A percentile compares a stretch with the other conserved stretches of the same genome.
Conservation (phyloP, 371 early-diverging fungal species). For the Cokeromyces recurvatus region DNA sequence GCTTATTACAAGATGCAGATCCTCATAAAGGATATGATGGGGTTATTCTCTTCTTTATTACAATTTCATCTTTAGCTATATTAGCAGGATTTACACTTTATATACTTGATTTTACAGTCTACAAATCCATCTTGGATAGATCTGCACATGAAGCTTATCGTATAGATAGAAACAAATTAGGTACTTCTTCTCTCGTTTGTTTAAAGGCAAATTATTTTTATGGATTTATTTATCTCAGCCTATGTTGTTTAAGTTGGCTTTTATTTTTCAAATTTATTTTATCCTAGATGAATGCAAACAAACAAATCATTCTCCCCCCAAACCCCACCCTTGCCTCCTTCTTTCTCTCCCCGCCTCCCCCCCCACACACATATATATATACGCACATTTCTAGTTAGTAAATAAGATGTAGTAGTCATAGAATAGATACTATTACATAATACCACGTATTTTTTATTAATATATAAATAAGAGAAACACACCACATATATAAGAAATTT, state of each 20-base stretch:
- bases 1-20: conserved; percentile 57
- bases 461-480: no score
- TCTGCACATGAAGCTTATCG: conserved; percentile 7
- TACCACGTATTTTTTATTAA: no score
- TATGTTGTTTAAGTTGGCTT: conserved; percentile 40
- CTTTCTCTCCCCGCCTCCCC: no score
- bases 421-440: no score
- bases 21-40: conserved; percentile 44
- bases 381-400: no score
- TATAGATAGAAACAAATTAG: conserved; percentile 10
- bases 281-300: no score
- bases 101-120: conserved; percentile 33
- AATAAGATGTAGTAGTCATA: no score
- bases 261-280: conserved; percentile 33
- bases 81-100: conserved; percentile 37
- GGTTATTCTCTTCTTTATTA: conserved; percentile 54
- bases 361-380: no score
- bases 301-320: no score
- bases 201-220: conserved; percentile 36
- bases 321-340: no score
- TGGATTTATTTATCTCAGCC: conserved; percentile 23
- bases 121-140: conserved; percentile 28
- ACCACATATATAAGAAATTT: no score
- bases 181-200: neutral
- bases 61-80: conserved; percentile 35